Evolutionary conservation across 306 rosid genomes (phyloP).

Genomic region (Medicago arabica): DNA sequence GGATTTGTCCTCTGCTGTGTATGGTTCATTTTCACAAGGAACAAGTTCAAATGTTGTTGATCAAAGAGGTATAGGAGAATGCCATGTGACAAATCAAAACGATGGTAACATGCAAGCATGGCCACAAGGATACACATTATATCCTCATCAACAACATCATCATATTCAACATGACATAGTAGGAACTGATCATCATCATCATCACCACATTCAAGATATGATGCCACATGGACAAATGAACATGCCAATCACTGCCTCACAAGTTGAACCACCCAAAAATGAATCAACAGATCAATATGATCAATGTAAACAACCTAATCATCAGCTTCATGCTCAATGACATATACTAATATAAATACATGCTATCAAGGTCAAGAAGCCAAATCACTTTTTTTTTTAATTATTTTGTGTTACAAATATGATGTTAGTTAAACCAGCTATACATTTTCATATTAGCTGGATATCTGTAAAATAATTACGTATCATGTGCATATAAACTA

Average conservation of each 20-base stretch:
- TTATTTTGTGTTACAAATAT: not conserved
- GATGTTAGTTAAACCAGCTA: not conserved
- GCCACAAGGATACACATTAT: conserved; percentile 61
- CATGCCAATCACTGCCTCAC: conserved; percentile 57
- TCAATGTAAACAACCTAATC: conserved; percentile 42
- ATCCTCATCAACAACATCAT: conserved; percentile 37
- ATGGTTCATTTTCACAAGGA: conserved; percentile 73
- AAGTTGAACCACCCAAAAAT: conserved; percentile 51
- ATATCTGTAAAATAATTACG: not conserved
- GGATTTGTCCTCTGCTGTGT: conserved; percentile 59
- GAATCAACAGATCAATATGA: conserved; percentile 50
- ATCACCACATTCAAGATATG: conserved; percentile 52
- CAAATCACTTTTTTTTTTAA: not conserved
- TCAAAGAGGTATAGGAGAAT: conserved; percentile 54
- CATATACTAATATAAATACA: conserved; percentile 4
- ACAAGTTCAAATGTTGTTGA: conserved; percentile 55
- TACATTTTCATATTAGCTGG: conserved; percentile 21
- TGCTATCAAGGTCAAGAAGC: not conserved
- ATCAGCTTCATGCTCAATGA: conserved; percentile 51
- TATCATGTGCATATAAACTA: conserved; percentile 8
- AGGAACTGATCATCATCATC: conserved; percentile 31
- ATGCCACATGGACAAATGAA: conserved; percentile 61
- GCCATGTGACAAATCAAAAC: conserved; percentile 53
- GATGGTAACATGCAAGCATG: conserved; percentile 59
- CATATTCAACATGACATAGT: conserved; percentile 58